These are phyloP conservation scores for Microsporum ferrugineum DNA, from an alignment of 2,329 filamentous ascomycete species.

Conservation along the genomic window DNA sequence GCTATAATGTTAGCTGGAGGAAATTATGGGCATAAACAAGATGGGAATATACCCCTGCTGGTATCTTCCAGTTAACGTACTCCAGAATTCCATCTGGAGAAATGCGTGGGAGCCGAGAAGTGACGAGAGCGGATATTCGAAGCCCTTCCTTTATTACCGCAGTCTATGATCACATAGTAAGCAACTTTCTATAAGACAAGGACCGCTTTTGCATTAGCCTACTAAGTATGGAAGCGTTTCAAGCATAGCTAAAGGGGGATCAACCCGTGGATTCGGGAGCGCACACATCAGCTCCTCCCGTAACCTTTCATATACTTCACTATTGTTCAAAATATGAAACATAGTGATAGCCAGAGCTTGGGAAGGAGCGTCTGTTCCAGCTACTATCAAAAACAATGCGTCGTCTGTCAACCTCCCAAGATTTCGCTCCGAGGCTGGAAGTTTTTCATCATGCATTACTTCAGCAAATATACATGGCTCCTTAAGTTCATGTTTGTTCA, in stretches of 20 bases:
- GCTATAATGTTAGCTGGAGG: not conserved
- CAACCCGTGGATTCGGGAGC: slow-evolving; percentile 12
- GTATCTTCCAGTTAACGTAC: slow-evolving; percentile 15
- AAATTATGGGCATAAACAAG: not conserved
- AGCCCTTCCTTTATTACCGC: slow-evolving; percentile 22
- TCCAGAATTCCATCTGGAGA: slow-evolving; percentile 14
- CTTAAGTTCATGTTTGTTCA: not conserved
- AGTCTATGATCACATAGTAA: not conserved
- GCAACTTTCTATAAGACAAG: not conserved
- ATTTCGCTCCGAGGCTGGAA: slow-evolving; percentile 18
- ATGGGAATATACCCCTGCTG: slow-evolving; percentile 13
- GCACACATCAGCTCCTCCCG: slow-evolving; percentile 16
- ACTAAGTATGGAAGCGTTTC: slow-evolving; percentile 3
- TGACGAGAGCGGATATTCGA: slow-evolving; percentile 15
- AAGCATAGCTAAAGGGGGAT: not conserved
- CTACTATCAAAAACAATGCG: slow-evolving; percentile 19
- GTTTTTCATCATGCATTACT: not conserved
- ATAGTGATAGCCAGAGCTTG: slow-evolving; percentile 18
- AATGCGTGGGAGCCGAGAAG: slow-evolving; percentile 16
- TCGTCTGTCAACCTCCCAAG: slow-evolving; percentile 19
- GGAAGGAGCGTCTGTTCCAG: slow-evolving; percentile 21
- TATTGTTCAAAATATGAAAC: slow-evolving; percentile 21
- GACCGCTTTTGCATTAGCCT: not conserved
- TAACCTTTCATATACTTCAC: slow-evolving; percentile 15
- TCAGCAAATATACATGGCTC: not conserved